Base-by-base conservation (phyloP, 176 grass and related monocot genomes). In the Oryza rufipogon region DNA sequence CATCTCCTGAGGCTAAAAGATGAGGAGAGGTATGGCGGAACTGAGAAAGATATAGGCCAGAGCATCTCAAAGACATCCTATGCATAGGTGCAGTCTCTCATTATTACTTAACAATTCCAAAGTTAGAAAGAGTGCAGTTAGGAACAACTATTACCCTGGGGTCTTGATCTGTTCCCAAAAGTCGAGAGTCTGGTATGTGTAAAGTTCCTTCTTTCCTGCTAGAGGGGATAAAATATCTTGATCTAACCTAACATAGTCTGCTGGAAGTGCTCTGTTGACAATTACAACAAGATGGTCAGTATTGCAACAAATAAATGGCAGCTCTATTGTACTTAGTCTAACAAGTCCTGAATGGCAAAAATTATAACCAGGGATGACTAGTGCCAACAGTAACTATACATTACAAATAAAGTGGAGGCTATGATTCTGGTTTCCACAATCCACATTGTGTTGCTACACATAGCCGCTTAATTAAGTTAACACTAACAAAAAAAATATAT, bases 101-200 rank as follows among this genome's bases (percentile, higher is more conserved):
- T 34, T 10, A 34, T 85, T 58, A 86, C 36, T 66, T 64, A 39
- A 38, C 58, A 80, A 87, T 47, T 79, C 38, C 46, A 72, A 36
- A 69, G 49, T 80, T 39, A 52, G 1, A 52, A 44, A 84, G 67
- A 79, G 25, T 11, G 80, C 13, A 52, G 44, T 26, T 13, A 34
- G 58, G 61, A 85, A 71, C 22, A 11, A 74, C 75, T 66, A 87
- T 80, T 82, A 99, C 97, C 89, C 97, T 87, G 97, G 97, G 30
- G 97, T 96, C 83, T 99, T 99, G 68, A 99, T 99, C 68, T 99
- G 97, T 90, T 96, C 97, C 97, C 97, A 99, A 69, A 99, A 99
- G 56, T 96, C 91, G 66, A 92, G 91, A 66, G 97, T 99, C 72
- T 96, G 84, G 79, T 90, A 99, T 79, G 93, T 96, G 70, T 99